Conservation (phyloP, 305 asterid species). For the Fraxinus dipetala region DNA sequence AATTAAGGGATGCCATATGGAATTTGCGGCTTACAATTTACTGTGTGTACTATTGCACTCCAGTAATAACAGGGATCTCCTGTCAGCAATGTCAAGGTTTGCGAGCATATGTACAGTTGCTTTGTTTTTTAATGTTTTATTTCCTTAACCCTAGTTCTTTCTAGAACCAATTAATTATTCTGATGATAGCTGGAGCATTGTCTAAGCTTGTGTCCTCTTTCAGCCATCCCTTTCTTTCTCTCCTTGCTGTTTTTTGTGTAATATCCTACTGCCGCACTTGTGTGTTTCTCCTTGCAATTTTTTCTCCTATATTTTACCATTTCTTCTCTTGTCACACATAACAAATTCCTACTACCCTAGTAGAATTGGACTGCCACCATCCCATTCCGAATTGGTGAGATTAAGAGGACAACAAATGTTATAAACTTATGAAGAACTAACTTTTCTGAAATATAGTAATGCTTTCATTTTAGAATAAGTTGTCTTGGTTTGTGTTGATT, state of each 20-base stretch:
- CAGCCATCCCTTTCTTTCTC: conserved; percentile 11
- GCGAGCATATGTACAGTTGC: conserved; percentile 22
- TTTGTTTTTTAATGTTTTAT: conserved; percentile 4
- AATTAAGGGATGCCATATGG: conserved; percentile 84
- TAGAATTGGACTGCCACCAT: not conserved
- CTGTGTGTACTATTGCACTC: conserved; percentile 85
- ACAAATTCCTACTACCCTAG: not conserved
- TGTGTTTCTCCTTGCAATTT: not conserved
- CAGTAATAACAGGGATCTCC: conserved; percentile 82
- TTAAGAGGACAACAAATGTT: not conserved
- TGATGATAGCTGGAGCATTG: not conserved
- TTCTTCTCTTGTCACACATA: not conserved
- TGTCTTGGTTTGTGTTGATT: not conserved
- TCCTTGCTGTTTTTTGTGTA: not conserved
- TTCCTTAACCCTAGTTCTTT: conserved; percentile 8
- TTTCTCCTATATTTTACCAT: not conserved
- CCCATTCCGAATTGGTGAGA: not conserved
- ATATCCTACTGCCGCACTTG: not conserved
- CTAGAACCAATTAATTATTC: conserved; percentile 6
- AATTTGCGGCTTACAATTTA: conserved; percentile 91
- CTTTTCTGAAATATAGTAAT: not conserved
- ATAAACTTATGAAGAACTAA: not conserved
- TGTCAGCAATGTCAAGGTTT: conserved; percentile 97
- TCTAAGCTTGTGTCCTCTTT: not conserved
- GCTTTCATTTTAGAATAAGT: not conserved